Conservation (phyloP, 805 yeast genomes). For the Saccharomycopsis schoenii region DNA sequence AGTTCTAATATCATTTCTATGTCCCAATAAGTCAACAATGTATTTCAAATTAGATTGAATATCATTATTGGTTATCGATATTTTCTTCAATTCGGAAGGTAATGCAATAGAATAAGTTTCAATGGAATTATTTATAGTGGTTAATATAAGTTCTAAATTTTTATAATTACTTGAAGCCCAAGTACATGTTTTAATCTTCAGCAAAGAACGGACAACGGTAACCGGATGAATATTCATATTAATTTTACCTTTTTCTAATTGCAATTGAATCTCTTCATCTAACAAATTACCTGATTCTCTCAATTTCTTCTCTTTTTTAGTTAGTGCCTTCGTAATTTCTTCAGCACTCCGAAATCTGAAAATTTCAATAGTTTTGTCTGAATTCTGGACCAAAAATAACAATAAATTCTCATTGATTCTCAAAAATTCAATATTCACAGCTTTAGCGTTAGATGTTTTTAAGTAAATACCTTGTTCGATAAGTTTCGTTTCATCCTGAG, state of each 20-base stretch:
- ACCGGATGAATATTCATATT: conserved; percentile 59
- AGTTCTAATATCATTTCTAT: conserved; percentile 81
- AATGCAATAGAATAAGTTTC: conserved; percentile 53
- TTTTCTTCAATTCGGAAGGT: conserved; percentile 49
- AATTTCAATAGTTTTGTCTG: conserved; percentile 71
- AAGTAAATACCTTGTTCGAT: conserved; percentile 56
- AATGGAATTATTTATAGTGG: conserved; percentile 64
- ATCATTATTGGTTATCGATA: conserved; percentile 31
- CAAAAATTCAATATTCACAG: conserved; percentile 47
- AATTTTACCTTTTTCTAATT: conserved; percentile 37
- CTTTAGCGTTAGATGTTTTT: conserved; percentile 68
- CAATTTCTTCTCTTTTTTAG: conserved; percentile 69
- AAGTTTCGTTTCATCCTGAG: conserved; percentile 40
- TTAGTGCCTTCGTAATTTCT: conserved; percentile 69
- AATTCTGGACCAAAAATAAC: conserved; percentile 62
- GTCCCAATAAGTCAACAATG: conserved; percentile 71
- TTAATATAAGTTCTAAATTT: conserved; percentile 47
- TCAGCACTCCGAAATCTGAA: conserved; percentile 67
- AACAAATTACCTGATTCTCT: conserved; percentile 54
- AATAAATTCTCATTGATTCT: conserved; percentile 28
- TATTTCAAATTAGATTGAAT: conserved; percentile 38
- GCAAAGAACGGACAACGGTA: conserved; percentile 51
- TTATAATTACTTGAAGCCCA: conserved; percentile 48
- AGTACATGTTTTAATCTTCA: conserved; percentile 55
- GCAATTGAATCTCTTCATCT: conserved; percentile 48